Evolutionary conservation across 495 filamentous ascomycete species (phyloP), one percentile per base, ranked within the genome.

Genomic region (Xylaria cubensis): DNA sequence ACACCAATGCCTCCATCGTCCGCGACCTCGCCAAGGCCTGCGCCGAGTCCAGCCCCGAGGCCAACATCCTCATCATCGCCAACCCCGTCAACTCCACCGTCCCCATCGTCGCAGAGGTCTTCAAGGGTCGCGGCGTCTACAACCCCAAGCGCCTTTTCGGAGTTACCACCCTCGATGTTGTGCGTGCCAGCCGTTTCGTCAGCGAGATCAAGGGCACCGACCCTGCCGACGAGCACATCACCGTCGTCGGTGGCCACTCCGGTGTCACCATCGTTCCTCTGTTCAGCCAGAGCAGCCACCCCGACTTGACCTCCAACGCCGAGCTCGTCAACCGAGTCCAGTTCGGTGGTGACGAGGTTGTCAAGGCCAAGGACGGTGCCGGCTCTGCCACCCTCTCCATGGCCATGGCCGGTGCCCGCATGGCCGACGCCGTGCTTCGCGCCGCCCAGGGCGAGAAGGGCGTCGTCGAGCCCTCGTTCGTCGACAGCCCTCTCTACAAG

Each of bases 11-110:
- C 83, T 97, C 94, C 75, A 99, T 99, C 80, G 96, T 99, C 82
- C 96, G 96, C 73, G 96, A 98, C 85, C 91, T 99, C 72, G 95
- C 96, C 82, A 98, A 99, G 90, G 94, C 94, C 76, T 90, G 90
- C 79, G 96, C 96, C 78, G 91, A 97, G 76, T 87, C 92, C 78
- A 87, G 90, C 82, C 97, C 96, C 71, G 88, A 99, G 61, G 97
- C 96, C 84, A 97, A 97, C 82, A 88, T 98, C 83, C 91, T 98
- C 80, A 90, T 99, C 87, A 99, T 99, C 85, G 89, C 94, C 84
- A 99, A 99, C 89, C 96, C 96, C 42, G 96, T 99, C 84, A 99
- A 99, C 93, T 97, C 93, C 79, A 99, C 96, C 76, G 97, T 99
- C 77, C 97, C 96, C 80, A 99, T 99, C 86, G 89, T 90, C 77